phyloP scores from a whole-genome alignment of 2,329 filamentous ascomycete genomes.

The Talaromyces sp. region DNA sequence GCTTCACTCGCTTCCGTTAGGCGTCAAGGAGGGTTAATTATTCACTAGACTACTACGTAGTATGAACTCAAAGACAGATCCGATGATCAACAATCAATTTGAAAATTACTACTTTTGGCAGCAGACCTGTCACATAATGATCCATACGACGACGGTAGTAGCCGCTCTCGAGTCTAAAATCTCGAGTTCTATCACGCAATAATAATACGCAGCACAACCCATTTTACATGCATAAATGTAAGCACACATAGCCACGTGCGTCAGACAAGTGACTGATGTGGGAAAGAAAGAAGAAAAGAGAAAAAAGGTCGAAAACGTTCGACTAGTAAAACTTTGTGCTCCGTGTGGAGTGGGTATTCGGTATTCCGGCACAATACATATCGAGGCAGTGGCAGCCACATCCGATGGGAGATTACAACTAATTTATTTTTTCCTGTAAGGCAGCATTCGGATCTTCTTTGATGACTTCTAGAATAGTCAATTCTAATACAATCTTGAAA shows the following conservation, averaged over 20 bases:
- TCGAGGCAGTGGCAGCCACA: slow-evolving; percentile 1
- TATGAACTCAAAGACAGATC: background rate
- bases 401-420: background rate
- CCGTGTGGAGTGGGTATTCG: background rate
- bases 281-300: background rate
- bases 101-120: background rate
- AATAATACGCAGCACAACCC: background rate
- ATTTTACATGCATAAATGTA: background rate
- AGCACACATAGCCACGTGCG: slow-evolving; percentile 8
- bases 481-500: background rate
- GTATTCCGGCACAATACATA: background rate
- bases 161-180: background rate
- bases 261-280: background rate
- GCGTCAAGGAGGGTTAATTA: background rate
- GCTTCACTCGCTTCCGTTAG: background rate
- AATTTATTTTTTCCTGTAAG: slow-evolving; percentile 1
- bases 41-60: background rate
- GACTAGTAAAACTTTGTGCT: background rate
- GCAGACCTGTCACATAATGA: slow-evolving; percentile 4
- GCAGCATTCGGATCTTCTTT: background rate
- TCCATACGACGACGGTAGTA: background rate
- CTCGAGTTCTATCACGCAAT: background rate
- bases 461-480: background rate
- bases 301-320: background rate
- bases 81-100: slow-evolving; percentile 4